phyloP scores from a whole-genome alignment of 192 early-diverging fungal species.

The Gorgonomyces haynaldii region DNA sequence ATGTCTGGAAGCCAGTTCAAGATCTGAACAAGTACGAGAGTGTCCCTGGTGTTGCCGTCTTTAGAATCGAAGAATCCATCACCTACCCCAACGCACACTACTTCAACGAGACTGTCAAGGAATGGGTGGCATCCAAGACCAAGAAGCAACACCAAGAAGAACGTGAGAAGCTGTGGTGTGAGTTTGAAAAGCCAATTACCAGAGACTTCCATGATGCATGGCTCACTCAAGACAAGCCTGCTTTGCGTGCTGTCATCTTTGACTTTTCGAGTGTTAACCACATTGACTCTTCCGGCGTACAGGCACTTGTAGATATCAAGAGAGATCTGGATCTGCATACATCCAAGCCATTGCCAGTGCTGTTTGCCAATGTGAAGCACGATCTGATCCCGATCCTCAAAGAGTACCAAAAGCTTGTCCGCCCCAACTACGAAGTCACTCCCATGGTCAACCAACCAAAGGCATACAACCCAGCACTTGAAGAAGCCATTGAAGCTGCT shows the following conservation, averaged over 20 bases:
- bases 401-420: too few relatives aligned
- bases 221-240: not conserved
- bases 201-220: not conserved
- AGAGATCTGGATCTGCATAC: constrained; percentile 45
- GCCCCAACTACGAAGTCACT: too few relatives aligned
- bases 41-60: constrained; percentile 54
- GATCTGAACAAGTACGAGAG: constrained; percentile 5
- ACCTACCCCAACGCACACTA: constrained; percentile 60
- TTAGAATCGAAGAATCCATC: constrained; percentile 50
- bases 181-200: constrained; percentile 16
- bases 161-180: not conserved
- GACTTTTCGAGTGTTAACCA: constrained; percentile 70
- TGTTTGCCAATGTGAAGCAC: too few relatives aligned
- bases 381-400: too few relatives aligned
- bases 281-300: constrained; percentile 71
- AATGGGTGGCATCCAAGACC: constrained; percentile 10
- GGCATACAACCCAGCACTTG: too few relatives aligned
- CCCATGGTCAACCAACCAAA: too few relatives aligned
- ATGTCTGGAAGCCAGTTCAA: constrained; percentile 12
- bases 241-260: constrained; percentile 61
- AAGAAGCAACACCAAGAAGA: not conserved
- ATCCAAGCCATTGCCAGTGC: too few relatives aligned
- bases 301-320: constrained; percentile 57
- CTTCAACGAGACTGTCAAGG: constrained; percentile 23
- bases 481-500: too few relatives aligned